Evolutionary conservation across 176 grass and related monocot species (phyloP).

Genomic region (Oryza meyeriana): DNA sequence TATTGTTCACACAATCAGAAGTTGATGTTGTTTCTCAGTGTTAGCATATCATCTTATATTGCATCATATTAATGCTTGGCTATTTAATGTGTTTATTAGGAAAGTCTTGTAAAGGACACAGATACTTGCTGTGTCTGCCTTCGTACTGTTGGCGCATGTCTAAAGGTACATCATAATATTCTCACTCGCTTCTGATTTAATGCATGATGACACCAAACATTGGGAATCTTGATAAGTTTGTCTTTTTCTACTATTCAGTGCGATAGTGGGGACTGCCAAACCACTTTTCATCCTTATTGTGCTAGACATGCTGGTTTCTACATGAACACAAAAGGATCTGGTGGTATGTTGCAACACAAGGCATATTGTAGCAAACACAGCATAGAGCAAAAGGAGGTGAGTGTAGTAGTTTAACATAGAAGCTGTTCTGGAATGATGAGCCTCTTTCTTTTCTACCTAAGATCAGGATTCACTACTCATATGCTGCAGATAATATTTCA

Average conservation of each 20-base stretch:
- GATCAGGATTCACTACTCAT: conserved; percentile 6
- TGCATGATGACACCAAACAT: conserved; percentile 25
- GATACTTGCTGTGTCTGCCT: conserved; percentile 81
- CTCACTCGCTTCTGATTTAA: conserved; percentile 14
- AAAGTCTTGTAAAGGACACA: conserved; percentile 61
- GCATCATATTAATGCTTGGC: conserved; percentile 23
- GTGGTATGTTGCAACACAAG: conserved; percentile 54
- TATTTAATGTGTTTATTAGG: conserved; percentile 55
- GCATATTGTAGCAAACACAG: conserved; percentile 90
- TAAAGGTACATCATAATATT: conserved; percentile 54
- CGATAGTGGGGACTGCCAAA: conserved; percentile 57
- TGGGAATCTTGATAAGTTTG: conserved; percentile 34
- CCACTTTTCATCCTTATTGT: conserved; percentile 89
- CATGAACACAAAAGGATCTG: conserved; percentile 75
- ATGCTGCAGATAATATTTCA: conserved; percentile 9
- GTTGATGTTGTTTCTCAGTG: not conserved
- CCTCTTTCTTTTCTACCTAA: not conserved
- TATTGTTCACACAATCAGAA: conserved; percentile 1
- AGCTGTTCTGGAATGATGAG: conserved; percentile 25
- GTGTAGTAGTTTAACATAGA: conserved; percentile 18
- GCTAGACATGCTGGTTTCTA: conserved; percentile 85
- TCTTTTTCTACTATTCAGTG: conserved; percentile 67
- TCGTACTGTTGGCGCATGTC: conserved; percentile 57
- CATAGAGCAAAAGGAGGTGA: conserved; percentile 72
- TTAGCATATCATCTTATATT: conserved; percentile 30